These are phyloP conservation scores for Aspergillus sp. DNA, from an alignment of 2,329 filamentous ascomycete genomes.

Conservation along the genomic window DNA sequence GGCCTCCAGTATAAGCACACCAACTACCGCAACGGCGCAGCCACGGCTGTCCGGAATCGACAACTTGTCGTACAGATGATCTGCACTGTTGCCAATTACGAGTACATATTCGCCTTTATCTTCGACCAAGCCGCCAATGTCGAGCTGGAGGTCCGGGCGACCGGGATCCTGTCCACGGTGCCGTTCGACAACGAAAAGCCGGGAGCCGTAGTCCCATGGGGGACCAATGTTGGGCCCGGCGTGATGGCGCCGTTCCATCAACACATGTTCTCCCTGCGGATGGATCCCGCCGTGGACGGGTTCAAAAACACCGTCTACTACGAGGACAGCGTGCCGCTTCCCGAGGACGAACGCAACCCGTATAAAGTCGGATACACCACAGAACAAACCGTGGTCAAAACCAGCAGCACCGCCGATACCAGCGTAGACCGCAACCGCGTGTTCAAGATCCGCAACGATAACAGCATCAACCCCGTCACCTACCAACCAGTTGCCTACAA, in stretches of 20 bases:
- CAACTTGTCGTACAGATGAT: constrained; percentile 61
- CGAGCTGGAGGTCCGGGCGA: constrained; percentile 59
- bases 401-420: constrained; percentile 44
- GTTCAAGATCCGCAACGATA: constrained; percentile 46
- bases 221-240: constrained; percentile 60
- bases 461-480: constrained; percentile 36
- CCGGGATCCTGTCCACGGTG: constrained; percentile 58
- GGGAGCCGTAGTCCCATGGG: constrained; percentile 55
- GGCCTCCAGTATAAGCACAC: constrained; percentile 66
- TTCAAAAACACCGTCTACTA: constrained; percentile 46
- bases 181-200: constrained; percentile 51
- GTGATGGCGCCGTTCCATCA: constrained; percentile 64
- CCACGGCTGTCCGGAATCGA: constrained; percentile 55
- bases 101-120: constrained; percentile 63
- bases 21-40: constrained; percentile 58
- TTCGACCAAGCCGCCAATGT: constrained; percentile 64
- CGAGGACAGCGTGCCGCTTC: constrained; percentile 46
- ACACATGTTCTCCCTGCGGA: constrained; percentile 62
- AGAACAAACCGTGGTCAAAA: constrained; percentile 40
- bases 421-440: constrained; percentile 40
- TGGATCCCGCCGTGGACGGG: constrained; percentile 54
- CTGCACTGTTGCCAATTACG: constrained; percentile 64
- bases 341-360: constrained; percentile 49
- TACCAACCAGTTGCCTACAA: constrained; percentile 44
- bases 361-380: constrained; percentile 54